Conservation (phyloP, 2,329 filamentous ascomycete species). For the Talaromyces marneffei region DNA sequence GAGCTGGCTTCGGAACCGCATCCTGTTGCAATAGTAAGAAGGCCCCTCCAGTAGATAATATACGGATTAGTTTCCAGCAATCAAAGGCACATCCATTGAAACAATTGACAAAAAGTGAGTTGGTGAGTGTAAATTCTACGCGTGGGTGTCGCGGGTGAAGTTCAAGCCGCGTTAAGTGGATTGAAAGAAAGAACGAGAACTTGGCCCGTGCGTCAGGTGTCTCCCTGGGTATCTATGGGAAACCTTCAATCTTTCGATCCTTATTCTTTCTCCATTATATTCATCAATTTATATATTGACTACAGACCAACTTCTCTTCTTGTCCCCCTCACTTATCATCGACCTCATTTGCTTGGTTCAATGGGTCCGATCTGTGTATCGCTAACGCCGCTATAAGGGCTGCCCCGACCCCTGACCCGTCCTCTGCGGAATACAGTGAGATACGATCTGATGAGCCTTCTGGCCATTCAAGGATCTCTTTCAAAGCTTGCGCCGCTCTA, state of each 20-base stretch:
- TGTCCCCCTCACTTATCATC: background rate
- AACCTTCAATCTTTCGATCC: background rate
- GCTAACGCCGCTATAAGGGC: slow-evolving; percentile 17
- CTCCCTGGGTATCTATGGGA: too few species aligned
- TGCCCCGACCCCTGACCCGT: slow-evolving; percentile 18
- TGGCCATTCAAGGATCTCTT: slow-evolving; percentile 70
- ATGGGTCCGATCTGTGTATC: slow-evolving; percentile 9
- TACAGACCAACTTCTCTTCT: too few species aligned
- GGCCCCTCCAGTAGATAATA: background rate
- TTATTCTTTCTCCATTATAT: too few species aligned
- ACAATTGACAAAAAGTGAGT: background rate
- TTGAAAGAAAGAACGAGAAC: background rate
- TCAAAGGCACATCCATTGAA: background rate
- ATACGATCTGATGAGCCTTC: slow-evolving; percentile 10
- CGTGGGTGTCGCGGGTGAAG: background rate
- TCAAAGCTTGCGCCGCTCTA: slow-evolving; percentile 73
- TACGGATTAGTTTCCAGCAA: background rate
- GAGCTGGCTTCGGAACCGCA: slow-evolving; percentile 51
- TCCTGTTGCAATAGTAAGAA: slow-evolving; percentile 20
- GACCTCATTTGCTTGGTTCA: background rate
- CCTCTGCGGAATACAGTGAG: slow-evolving; percentile 13
- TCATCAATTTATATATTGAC: too few species aligned
- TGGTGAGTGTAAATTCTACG: background rate
- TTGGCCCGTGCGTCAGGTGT: slow-evolving; percentile 7
- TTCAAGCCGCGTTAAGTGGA: slow-evolving; percentile 8